Evolutionary conservation across 768 basidiomycete species (phyloP).

Genomic region (Psilocybe azurescens): DNA sequence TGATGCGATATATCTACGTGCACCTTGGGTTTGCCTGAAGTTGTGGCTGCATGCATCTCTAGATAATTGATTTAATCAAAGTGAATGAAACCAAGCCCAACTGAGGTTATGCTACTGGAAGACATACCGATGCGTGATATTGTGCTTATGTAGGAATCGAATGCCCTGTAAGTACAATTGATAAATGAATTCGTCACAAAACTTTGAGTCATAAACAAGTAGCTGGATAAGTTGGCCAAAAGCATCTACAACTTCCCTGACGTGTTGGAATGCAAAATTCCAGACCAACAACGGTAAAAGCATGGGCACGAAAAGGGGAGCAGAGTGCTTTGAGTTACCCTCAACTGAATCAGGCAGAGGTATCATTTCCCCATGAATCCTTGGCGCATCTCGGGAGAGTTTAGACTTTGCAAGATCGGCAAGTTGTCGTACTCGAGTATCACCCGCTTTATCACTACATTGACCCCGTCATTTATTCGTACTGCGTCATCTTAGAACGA

Average conservation of each 20-base stretch:
- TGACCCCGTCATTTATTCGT: conserved; percentile 3
- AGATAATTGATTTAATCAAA: neutral
- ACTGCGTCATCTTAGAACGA: neutral
- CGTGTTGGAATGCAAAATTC: conserved; percentile 21
- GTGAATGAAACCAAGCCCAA: no score
- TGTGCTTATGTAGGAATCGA: conserved; percentile 21
- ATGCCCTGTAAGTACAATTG: conserved; percentile 5
- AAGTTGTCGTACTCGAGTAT: neutral
- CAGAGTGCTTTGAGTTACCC: neutral
- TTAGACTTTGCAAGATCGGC: conserved; percentile 17
- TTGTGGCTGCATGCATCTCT: conserved; percentile 28
- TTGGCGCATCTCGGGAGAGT: neutral
- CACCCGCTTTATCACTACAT: conserved; percentile 9
- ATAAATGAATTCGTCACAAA: no score
- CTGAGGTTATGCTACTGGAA: no score
- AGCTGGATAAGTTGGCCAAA: conserved; percentile 10
- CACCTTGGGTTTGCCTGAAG: neutral
- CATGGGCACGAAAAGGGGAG: conserved; percentile 28
- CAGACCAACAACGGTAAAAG: conserved; percentile 17
- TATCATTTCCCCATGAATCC: conserved; percentile 29
- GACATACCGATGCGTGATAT: conserved; percentile 19
- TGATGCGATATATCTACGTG: no score
- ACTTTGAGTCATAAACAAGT: no score
- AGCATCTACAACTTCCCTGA: conserved; percentile 27
- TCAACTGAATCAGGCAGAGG: conserved; percentile 19